Evolutionary conservation across 768 basidiomycete genomes (phyloP), one percentile per base, ranked within the genome.

Genomic region (Tephrocybe sp.): DNA sequence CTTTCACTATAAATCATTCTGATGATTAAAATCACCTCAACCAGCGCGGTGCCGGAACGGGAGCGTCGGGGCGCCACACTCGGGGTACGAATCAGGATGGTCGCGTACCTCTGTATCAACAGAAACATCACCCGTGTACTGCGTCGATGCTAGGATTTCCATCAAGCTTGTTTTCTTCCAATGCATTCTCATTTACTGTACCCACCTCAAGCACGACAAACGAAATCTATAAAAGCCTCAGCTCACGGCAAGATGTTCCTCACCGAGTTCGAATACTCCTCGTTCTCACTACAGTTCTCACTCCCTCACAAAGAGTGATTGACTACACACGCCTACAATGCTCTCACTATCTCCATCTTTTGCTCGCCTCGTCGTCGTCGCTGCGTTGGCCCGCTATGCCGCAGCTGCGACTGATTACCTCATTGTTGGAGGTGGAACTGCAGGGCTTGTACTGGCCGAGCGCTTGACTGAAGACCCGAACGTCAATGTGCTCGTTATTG

Each of bases 231-330:
- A 38, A 38, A 38, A 38, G 37, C 16, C 37, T 12, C 37, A 38
- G 19, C 16, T 21, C 21, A 18, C 7, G 21, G 37, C 37, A 38
- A n/a, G 16, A 38, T 38, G 37, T 38, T 38, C 37, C 37, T 38
- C 37, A 38, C 37, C 37, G 37, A 38, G 37, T 38, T 38, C 37
- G 37, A 38, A 38, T 18, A 38, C n/a, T 21, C 37, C 27, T 38
- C 37, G 37, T 38, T 38, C 37, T 38, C 37, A 38, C 37, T 19
- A 38, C 18, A 38, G 37, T 38, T 38, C 37, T 38, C 37, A 38
- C 37, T 38, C 37, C 37, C 21, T n/a, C n/a, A n/a, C 37, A 38
- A n/a, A 18, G 37, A 38, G 37, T 38, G 37, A 38, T 38, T 38
- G 37, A 38, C 37, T 38, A 38, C n/a, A n/a, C 21, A 38, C 37